Conservation (phyloP, 495 filamentous ascomycete genomes). For the Tuber melanosporum region DNA sequence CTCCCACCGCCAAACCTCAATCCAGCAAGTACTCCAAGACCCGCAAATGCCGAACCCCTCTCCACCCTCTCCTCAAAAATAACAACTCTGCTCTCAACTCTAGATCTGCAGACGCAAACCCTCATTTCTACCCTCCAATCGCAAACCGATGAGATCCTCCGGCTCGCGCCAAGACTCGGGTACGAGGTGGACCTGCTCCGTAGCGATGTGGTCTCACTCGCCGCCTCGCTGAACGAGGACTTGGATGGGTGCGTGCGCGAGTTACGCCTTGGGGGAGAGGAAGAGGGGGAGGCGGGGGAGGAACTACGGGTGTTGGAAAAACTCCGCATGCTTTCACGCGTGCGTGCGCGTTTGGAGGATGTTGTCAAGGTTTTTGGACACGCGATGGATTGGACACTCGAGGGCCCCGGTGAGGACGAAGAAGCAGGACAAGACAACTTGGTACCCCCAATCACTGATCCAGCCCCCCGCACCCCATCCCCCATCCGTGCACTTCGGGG, state of each 20-base stretch:
- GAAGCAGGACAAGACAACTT: constrained; percentile 49
- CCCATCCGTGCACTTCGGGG: constrained; percentile 59
- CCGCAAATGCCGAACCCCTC: constrained; percentile 53
- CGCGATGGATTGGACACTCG: constrained; percentile 87
- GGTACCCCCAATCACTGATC: constrained; percentile 48
- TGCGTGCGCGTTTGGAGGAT: constrained; percentile 70
- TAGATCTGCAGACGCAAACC: constrained; percentile 78
- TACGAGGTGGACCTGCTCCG: constrained; percentile 93
- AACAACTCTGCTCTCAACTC: constrained; percentile 73
- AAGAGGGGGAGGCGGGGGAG: constrained; percentile 37
- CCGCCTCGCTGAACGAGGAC: constrained; percentile 61
- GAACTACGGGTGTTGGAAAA: constrained; percentile 66
- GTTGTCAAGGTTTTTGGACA: constrained; percentile 85
- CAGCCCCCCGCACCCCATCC: constrained; percentile 65
- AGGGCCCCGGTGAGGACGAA: constrained; percentile 60
- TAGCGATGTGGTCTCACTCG: constrained; percentile 75
- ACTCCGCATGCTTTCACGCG: constrained; percentile 74
- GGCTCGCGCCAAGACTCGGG: constrained; percentile 74
- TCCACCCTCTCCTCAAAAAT: constrained; percentile 72
- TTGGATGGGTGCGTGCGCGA: constrained; percentile 62
- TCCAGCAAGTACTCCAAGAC: constrained; percentile 32
- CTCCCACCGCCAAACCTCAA: constrained; percentile 45
- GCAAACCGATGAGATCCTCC: constrained; percentile 88
- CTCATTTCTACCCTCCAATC: constrained; percentile 77
- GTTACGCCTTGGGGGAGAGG: constrained; percentile 34